These are phyloP conservation scores for Arthrobotrys megalospora DNA, from an alignment of 2,329 filamentous ascomycete species.

Conservation along the genomic window DNA sequence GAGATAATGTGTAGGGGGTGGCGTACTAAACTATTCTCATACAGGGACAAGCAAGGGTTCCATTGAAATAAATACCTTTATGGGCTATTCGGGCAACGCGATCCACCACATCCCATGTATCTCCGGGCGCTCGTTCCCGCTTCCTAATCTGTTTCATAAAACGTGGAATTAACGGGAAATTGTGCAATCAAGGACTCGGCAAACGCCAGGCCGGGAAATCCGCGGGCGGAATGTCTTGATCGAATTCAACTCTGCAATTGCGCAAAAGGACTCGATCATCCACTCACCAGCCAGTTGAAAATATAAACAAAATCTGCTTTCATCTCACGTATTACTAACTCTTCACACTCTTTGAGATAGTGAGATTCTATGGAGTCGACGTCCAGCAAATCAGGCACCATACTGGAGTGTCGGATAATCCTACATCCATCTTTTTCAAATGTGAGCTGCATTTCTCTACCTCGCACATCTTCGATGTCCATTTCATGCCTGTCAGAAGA, in stretches of 20 bases:
- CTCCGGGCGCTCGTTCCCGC: no score
- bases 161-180: no score
- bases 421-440: constrained; percentile 14
- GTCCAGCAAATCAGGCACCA: constrained; percentile 7
- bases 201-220: no score
- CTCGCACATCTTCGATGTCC: constrained; percentile 23
- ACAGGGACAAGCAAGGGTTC: no score
- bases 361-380: background rate
- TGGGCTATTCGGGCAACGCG: no score
- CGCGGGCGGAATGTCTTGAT: constrained; percentile 1
- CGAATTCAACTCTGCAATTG: no score
- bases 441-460: constrained; percentile 15
- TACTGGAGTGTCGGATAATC: constrained; percentile 12
- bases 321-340: constrained; percentile 5
- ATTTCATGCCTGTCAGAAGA: constrained; percentile 6
- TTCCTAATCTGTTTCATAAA: background rate
- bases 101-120: no score
- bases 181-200: background rate
- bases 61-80: no score
- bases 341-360: background rate
- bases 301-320: constrained; percentile 4
- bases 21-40: no score
- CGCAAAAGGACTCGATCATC: no score
- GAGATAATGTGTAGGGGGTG: no score
- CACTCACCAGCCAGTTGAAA: background rate